phyloP scores from a whole-genome alignment of 1,284 basidiomycete genomes.

The Leccinum subrobustum region DNA sequence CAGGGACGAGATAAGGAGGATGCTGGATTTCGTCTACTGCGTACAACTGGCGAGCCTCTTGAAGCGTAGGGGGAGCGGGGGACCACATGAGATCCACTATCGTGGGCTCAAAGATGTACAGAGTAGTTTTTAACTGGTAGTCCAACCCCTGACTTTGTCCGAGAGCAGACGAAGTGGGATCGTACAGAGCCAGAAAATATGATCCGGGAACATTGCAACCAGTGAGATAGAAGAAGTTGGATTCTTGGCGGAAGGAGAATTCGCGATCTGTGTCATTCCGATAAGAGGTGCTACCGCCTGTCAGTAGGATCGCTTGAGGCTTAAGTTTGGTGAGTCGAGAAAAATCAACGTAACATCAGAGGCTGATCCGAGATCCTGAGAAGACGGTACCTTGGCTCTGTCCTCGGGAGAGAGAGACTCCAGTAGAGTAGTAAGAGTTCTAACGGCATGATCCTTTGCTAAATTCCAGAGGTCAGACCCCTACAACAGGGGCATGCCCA shows the following conservation, averaged over 20 bases:
- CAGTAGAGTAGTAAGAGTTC: conserved; percentile 50
- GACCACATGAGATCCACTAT: conserved; percentile 82
- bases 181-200: conserved; percentile 63
- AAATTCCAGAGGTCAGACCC: neutral
- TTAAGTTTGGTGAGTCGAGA: neutral
- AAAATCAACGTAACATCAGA: conserved; percentile 2
- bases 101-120: conserved; percentile 76
- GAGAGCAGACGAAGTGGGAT: conserved; percentile 27
- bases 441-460: conserved; percentile 50
- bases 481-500: neutral
- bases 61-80: conserved; percentile 73
- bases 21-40: conserved; percentile 60
- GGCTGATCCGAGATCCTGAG: neutral
- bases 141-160: neutral
- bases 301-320: conserved; percentile 64
- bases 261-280: conserved; percentile 90
- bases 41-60: conserved; percentile 53
- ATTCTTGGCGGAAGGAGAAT: conserved; percentile 75
- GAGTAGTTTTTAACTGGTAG: conserved; percentile 42
- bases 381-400: conserved; percentile 45
- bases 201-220: conserved; percentile 75
- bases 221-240: conserved; percentile 86
- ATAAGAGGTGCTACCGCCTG: conserved; percentile 59
- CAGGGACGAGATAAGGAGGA: conserved; percentile 46
- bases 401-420: conserved; percentile 48